Evolutionary conservation across 176 grass and related monocot species (phyloP), one percentile per base, ranked within the genome.

Genomic region (Puccinellia tenuiflora): DNA sequence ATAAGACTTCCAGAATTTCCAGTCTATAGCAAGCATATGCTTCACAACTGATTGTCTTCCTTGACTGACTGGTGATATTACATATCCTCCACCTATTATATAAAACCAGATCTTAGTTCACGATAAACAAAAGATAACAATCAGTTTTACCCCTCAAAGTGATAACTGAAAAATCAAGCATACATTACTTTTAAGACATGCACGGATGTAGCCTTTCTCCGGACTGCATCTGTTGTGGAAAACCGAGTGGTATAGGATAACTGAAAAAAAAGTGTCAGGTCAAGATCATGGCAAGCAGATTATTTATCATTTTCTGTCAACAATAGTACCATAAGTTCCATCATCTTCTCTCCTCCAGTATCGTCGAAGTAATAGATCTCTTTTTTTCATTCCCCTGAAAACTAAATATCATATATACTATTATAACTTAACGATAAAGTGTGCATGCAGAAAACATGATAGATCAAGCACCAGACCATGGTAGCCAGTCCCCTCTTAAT

Each of bases 171-270:
- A 73, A 86, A 70, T 87, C 85, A 90, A 96, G 93, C 85, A 90
- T 96, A 89, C 91, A 84, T 96, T 96, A 99, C 96, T 96, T 99
- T 99, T 99, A 92, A 99, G 89, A 77, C 91, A 96, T 77, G 96
- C 93, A 81, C 96, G 96, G 68, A 88, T 88, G 73, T 92, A 94
- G 69, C 93, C 91, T 77, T 78, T 94, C 81, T 94, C 87, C 75
- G 82, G 88, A 78, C 47, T 80, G 53, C 91, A 99, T 77, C 87
- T 94, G 84, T 79, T 81, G 88, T 99, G 96, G 89, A 96, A 94
- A 86, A 99, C 89, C 66, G 96, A 99, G 73, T 99, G 96, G 89
- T 90, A 99, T 15, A 99, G 67, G 86, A 99, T 96, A 80, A 99
- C 96, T 99, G 91, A 70, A 76, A 84, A 54, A 80, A 82, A 83